These are phyloP conservation scores for Jacaranda mimosifolia DNA, from an alignment of 257 asterid genomes.

Conservation along the genomic window DNA sequence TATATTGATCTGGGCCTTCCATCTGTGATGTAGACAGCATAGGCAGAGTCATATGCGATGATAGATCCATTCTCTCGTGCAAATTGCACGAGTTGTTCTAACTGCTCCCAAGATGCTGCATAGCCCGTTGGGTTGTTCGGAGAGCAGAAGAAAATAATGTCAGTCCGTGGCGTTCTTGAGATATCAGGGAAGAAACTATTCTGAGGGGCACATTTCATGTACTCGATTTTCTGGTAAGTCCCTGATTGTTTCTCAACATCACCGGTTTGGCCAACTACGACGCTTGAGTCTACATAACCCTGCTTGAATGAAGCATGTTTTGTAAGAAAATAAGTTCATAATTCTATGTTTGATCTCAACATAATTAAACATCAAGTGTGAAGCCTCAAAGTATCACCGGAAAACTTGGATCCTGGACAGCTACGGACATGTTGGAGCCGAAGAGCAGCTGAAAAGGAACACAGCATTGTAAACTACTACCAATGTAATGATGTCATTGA, in stretches of 20 bases:
- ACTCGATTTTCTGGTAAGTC: constrained; percentile 50
- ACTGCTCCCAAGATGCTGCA: constrained; percentile 56
- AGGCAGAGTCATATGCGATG: constrained; percentile 68
- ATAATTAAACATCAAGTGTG: too few species aligned
- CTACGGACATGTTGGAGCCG: constrained; percentile 58
- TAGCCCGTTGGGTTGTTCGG: constrained; percentile 77
- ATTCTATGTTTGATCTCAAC: background rate
- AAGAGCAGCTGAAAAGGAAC: constrained; percentile 57
- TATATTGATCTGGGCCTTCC: constrained; percentile 64
- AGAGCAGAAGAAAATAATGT: constrained; percentile 68
- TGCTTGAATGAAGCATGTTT: constrained; percentile 25
- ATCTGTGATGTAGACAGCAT: constrained; percentile 55
- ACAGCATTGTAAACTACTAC: background rate
- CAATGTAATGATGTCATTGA: background rate
- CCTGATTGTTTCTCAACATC: constrained; percentile 47
- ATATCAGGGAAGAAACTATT: constrained; percentile 69
- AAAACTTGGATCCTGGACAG: constrained; percentile 70
- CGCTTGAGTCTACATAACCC: constrained; percentile 74
- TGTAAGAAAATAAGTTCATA: background rate
- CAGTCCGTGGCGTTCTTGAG: constrained; percentile 52
- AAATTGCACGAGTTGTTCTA: constrained; percentile 58
- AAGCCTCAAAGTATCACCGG: constrained; percentile 51
- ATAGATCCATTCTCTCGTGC: constrained; percentile 64
- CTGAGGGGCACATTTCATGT: constrained; percentile 59
- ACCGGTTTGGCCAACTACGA: constrained; percentile 65